phyloP scores from a whole-genome alignment of 2,329 filamentous ascomycete species.

The Triangularia setosa region DNA sequence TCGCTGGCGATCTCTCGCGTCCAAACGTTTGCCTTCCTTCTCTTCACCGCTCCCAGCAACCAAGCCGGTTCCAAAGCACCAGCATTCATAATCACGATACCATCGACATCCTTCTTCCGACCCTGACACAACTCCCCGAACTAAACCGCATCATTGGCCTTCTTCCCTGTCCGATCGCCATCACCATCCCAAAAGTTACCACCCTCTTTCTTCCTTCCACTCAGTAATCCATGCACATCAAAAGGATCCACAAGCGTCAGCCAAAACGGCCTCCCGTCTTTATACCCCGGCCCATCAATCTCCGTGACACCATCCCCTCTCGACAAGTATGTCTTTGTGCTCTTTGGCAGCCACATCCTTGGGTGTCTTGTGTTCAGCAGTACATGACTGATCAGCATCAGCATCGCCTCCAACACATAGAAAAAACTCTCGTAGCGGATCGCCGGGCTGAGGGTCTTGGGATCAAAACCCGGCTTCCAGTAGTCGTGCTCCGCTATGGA shows the following conservation, averaged over 20 bases:
- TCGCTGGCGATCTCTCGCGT: neutral
- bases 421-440: conserved; percentile 58
- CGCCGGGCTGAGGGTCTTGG: conserved; percentile 38
- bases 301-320: conserved; percentile 47
- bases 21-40: neutral
- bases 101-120: neutral
- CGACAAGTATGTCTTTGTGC: conserved; percentile 45
- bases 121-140: too few relatives aligned
- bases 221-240: conserved; percentile 24
- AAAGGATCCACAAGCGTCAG: conserved; percentile 38
- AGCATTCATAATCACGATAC: neutral
- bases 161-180: neutral
- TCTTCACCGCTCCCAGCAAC: neutral
- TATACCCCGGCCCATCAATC: conserved; percentile 45
- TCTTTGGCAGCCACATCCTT: conserved; percentile 46
- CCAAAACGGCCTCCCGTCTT: conserved; percentile 43
- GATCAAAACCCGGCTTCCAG: conserved; percentile 36
- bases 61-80: too few relatives aligned
- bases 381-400: conserved; percentile 50
- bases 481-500: conserved; percentile 40
- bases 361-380: conserved; percentile 51
- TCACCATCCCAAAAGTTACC: conserved; percentile 27
- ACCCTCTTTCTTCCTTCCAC: conserved; percentile 19
- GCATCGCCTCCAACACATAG: conserved; percentile 51
- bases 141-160: conserved; percentile 10